Conservation (phyloP, 2,329 filamentous ascomycete species). For the Sclerotinia borealis region DNA sequence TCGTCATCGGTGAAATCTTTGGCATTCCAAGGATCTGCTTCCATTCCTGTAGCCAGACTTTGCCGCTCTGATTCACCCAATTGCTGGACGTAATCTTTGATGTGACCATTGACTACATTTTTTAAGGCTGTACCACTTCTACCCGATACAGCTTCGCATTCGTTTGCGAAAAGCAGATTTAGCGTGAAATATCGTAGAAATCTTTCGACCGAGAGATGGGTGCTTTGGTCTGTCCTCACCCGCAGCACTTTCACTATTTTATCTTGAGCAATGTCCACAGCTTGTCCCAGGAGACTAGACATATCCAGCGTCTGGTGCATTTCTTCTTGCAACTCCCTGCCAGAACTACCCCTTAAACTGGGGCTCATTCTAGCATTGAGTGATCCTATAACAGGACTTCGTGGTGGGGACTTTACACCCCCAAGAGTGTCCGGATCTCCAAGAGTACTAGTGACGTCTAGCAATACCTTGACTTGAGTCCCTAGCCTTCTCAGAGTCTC, state of each 20-base stretch:
- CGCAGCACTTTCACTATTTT: constrained; percentile 69
- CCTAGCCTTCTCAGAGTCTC: constrained; percentile 81
- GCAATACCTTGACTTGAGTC: constrained; percentile 87
- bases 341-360: constrained; percentile 15
- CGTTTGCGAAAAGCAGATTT: constrained; percentile 76
- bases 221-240: constrained; percentile 69
- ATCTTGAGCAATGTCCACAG: constrained; percentile 74
- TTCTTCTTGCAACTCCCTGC: constrained; percentile 56
- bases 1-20: constrained; percentile 66
- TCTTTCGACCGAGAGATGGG: constrained; percentile 57
- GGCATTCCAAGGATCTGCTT: constrained; percentile 73
- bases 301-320: constrained; percentile 72
- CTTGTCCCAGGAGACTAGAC: constrained; percentile 70
- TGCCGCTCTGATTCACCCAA: constrained; percentile 69
- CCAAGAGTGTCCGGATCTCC: constrained; percentile 21
- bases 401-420: constrained; percentile 29
- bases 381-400: constrained; percentile 29
- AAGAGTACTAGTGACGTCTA: constrained; percentile 78
- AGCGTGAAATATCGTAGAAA: constrained; percentile 80
- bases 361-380: constrained; percentile 24
- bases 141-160: constrained; percentile 79
- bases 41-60: constrained; percentile 68
- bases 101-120: constrained; percentile 73
- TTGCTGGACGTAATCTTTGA: constrained; percentile 69
- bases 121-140: constrained; percentile 70